Evolutionary conservation across 441 rosid genomes (phyloP).

Genomic region (Syzygium malaccense): DNA sequence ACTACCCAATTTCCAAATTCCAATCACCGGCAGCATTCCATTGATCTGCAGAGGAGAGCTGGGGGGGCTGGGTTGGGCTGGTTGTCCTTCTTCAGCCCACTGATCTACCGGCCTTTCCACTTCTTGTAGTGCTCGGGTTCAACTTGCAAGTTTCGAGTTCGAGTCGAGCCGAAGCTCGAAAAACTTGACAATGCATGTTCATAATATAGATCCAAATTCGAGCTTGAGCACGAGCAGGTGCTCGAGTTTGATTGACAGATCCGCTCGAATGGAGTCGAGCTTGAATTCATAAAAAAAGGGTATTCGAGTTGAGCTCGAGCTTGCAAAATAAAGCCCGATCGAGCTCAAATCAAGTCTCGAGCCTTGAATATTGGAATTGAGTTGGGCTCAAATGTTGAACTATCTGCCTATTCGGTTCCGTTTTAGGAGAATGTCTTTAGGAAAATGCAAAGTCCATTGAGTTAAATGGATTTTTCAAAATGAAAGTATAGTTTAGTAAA

Average conservation of each 20-base stretch:
- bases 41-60: neutral
- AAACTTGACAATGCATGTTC: neutral
- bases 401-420: neutral
- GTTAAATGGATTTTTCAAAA: too few relatives aligned
- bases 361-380: neutral
- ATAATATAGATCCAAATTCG: rapidly evolving
- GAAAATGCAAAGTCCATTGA: too few relatives aligned
- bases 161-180: neutral
- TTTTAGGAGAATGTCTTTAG: too few relatives aligned
- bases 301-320: neutral
- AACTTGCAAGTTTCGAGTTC: neutral
- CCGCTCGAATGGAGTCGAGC: neutral
- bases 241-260: neutral
- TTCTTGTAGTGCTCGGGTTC: rapidly evolving
- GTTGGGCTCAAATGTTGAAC: neutral
- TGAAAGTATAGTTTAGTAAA: too few relatives aligned
- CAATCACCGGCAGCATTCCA: neutral
- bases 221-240: neutral
- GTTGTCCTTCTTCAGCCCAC: neutral
- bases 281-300: neutral
- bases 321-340: neutral
- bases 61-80: neutral
- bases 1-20: neutral
- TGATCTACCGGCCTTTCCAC: neutral
- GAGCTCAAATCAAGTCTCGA: neutral